Evolutionary conservation across 2,329 filamentous ascomycete species (phyloP), one percentile per base, ranked within the genome.

Genomic region (Fusarium domesticum): DNA sequence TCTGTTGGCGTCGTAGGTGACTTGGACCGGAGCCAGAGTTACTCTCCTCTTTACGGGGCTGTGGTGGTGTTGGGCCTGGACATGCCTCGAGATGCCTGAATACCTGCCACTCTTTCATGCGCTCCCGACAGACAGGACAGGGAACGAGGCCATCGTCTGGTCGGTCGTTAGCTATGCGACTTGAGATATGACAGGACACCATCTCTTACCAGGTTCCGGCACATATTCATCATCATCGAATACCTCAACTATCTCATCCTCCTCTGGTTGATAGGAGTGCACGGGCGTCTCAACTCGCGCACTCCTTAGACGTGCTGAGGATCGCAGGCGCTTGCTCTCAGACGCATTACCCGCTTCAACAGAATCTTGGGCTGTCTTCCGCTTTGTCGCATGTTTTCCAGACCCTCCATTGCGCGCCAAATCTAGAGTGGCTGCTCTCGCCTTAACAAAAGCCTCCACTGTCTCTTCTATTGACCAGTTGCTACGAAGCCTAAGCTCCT

Each of bases 401-500:
- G 33, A 35, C 2, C 39, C 31, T 3, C 33, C 37, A 5, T 60
- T 69, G 36, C 69, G 77, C 20, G 89, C 89, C 57, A 90, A 72
- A 1, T 76, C 71, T 18, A 96, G 65, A 4, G 87, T 74, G 16
- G 70, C 70, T 4, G 77, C 66, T 43, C 92, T 76, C 5, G 83
- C 81, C 40, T 74, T 77, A 53, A 80, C 72, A 55, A 96, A 98
- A 1, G 83, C 80, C 31, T 89, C 83, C 7, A 96, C 87, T 2
- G 92, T 76, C 62, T 97, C 91, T 60, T 93, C 83, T 53, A 97
- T 73, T 0, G 85, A 83, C 78, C 85, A 87, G 64, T 97, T 97
- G 36, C 85, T 84, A 46, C 90, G 78, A 56, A 98, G 64, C 64
- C 89, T 93, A 48, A 89, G 78, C 63, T 92, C 89, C 64, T 96